Percentiles rank a stretch among this genome's conserved stretches.
Conservation (phyloP, 495 filamentous ascomycete species). For the Aspergillus ellipticus region DNA sequence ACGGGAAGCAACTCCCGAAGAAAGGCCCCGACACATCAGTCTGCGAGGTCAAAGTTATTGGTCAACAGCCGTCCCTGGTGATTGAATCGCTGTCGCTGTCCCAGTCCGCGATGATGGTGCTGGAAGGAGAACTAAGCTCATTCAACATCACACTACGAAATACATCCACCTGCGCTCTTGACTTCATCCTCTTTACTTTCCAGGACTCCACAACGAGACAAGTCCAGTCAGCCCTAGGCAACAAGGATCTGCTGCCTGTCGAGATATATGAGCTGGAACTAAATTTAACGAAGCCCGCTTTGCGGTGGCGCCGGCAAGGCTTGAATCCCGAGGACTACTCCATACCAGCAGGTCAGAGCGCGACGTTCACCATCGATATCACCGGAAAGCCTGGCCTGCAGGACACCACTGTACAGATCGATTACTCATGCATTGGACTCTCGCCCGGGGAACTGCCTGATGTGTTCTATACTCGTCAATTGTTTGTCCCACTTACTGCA, state of each 20-base stretch:
- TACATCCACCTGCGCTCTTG: constrained; percentile 68
- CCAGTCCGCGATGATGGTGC: constrained; percentile 84
- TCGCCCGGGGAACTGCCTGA: constrained; percentile 60
- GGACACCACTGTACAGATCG: constrained; percentile 75
- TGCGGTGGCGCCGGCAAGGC: constrained; percentile 58
- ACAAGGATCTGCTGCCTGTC: constrained; percentile 67
- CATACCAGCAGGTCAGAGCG: constrained; percentile 65
- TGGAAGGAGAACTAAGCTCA: constrained; percentile 75
- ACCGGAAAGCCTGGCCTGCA: constrained; percentile 81
- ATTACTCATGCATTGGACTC: constrained; percentile 71
- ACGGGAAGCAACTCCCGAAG: constrained; percentile 35
- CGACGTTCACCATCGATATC: constrained; percentile 78
- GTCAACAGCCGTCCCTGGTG: constrained; percentile 69
- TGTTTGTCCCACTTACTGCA: constrained; percentile 76
- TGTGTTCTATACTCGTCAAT: constrained; percentile 77
- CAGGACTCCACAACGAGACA: constrained; percentile 80
- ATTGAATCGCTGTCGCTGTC: constrained; percentile 73
- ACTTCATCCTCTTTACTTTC: constrained; percentile 82
- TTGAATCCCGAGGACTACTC: constrained; percentile 43
- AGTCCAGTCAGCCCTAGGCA: constrained; percentile 67
- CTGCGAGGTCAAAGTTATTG: constrained; percentile 64
- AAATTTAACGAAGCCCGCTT: constrained; percentile 69
- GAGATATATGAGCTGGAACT: constrained; percentile 85
- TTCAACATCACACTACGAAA: constrained; percentile 84
- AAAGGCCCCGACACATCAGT: constrained; percentile 33